Evolutionary conservation across 371 early-diverging fungal genomes (phyloP), one percentile per base, ranked within the genome.

Genomic region (Mortierella sp.): DNA sequence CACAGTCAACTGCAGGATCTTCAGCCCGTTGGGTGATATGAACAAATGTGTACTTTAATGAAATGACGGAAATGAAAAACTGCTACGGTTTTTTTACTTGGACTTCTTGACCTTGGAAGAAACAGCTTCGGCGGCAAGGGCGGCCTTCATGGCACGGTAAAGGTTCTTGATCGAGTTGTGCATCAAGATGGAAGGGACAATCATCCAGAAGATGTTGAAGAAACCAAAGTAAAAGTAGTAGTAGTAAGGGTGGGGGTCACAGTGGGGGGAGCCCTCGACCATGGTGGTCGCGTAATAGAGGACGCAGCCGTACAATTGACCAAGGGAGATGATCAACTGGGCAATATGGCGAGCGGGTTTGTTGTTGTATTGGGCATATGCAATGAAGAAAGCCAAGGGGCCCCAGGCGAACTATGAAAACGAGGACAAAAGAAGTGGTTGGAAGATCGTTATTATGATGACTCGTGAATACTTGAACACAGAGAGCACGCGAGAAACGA

Each of bases 231-330:
- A 96, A 77, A 92, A 91, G 90, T 91, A 96, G 78, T 93, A 96
- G 90, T 96, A 95, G 89, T 88, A 91, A 10, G 94, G 92, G 76
- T 92, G 89, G 11, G 95, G 94, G 68, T 90, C 87, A 72, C 92
- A 90, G 90, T 95, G 92, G 70, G 90, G 90, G 60, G 90, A 92
- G 31, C 91, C 93, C 73, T 94, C 94, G 73, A 93, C 83, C 52
- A 90, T 83, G 47, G 94, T 93, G 7, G 95, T 96, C 47, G 84
- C 65, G 84, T 94, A 93, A 88, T 96, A 96, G 75, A 95, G 88
- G 6, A 95, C 90, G 75, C 92, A 90, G 57, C 97, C 97, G 86
- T 96, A 96, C 60, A 96, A 80, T 86, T 96, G 97, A 55, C 94
- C 93, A 34, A 93, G 76, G 21, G 95, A 94, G 45, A 95, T 90